phyloP scores from a whole-genome alignment of 148 eudicot genomes.

The Agrostemma githago region DNA sequence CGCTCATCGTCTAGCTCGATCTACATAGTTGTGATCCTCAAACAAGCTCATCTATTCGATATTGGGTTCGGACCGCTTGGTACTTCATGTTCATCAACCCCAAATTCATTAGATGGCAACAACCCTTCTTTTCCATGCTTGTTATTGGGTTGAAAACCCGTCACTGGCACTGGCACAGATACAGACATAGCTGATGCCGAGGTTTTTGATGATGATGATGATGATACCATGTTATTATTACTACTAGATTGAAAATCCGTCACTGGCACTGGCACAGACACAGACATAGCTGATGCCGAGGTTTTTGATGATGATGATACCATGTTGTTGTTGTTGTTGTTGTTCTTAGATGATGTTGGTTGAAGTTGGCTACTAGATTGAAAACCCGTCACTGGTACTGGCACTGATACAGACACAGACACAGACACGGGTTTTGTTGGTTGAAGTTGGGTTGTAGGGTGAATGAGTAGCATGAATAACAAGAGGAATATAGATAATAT shows the following conservation, averaged over 20 bases:
- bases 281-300: constrained; percentile 1
- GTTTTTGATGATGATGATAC: constrained; percentile 9
- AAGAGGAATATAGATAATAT: constrained; percentile 30
- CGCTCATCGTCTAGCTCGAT: neutral
- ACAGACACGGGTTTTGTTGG: constrained; percentile 14
- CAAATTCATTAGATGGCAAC: constrained; percentile 38
- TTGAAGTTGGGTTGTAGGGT: constrained; percentile 23
- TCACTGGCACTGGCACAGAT: neutral
- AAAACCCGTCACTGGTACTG: no score
- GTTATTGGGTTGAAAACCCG: constrained; percentile 23
- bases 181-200: constrained; percentile 16
- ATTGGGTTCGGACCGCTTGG: constrained; percentile 94
- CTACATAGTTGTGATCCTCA: neutral
- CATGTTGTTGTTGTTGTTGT: no score
- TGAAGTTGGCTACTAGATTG: no score
- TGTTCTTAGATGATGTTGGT: no score
- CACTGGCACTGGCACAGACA: no score
- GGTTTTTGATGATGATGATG: constrained; percentile 22
- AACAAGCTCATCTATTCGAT: constrained; percentile 49
- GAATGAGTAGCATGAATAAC: constrained; percentile 35
- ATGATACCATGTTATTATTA: no score
- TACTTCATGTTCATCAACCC: constrained; percentile 65
- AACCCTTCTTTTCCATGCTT: constrained; percentile 14
- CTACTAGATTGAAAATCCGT: no score
- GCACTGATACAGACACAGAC: no score